Evolutionary conservation across 2,329 filamentous ascomycete genomes (phyloP).

Genomic region (Cyphellophora attinorum): DNA sequence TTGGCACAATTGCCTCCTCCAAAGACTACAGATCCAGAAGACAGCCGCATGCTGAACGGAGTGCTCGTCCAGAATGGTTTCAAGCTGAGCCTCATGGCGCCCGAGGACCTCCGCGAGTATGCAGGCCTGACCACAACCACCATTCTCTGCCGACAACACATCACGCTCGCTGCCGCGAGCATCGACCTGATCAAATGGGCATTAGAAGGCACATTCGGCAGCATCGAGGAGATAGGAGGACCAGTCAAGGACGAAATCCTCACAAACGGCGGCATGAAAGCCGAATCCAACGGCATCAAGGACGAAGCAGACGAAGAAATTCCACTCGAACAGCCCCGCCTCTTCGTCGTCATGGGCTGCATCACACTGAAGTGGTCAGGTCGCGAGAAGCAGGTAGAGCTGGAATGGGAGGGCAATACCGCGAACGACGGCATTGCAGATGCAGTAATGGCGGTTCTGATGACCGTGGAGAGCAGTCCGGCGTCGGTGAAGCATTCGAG

Average conservation of each 20-base stretch:
- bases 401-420: conserved; percentile 97
- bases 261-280: conserved; percentile 14
- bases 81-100: conserved; percentile 92
- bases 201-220: conserved; percentile 86
- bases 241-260: conserved; percentile 8
- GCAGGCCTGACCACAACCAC: conserved; percentile 94
- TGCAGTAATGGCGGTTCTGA: conserved; percentile 83
- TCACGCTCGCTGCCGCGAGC: conserved; percentile 79
- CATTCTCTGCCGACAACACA: conserved; percentile 82
- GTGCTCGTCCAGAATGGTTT: conserved; percentile 97
- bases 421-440: conserved; percentile 98
- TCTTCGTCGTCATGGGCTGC: conserved; percentile 76
- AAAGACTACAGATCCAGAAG: conserved; percentile 33
- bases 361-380: conserved; percentile 69
- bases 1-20: conserved; percentile 74
- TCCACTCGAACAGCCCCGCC: conserved; percentile 23
- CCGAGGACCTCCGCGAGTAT: conserved; percentile 90
- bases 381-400: conserved; percentile 66
- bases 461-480: conserved; percentile 86
- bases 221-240: conserved; percentile 50
- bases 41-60: conserved; percentile 62
- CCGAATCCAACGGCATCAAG: conserved; percentile 19
- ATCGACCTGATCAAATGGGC: conserved; percentile 90
- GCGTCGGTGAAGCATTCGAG: conserved; percentile 67
- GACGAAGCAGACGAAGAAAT: conserved; percentile 35